Conservation (phyloP, 225 moss, liverwort and hornwort species). For the Antitrichia curtipendula region DNA sequence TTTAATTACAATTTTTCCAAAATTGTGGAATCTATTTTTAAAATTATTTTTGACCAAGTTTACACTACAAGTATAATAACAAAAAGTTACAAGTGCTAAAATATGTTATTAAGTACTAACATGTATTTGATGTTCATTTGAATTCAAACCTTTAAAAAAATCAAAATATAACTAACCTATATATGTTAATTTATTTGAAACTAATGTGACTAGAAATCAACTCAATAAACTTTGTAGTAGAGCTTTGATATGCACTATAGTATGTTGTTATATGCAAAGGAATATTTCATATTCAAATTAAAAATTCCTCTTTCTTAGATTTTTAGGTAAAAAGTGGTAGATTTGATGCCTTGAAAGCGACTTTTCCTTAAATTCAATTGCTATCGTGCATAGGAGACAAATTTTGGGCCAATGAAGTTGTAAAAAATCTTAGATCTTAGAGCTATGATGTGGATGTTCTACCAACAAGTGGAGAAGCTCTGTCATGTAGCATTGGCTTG, state of each 20-base stretch:
- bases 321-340: not conserved
- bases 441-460: not conserved
- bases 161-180: not conserved
- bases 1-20: too few species aligned
- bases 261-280: not conserved
- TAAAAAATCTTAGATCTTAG: too few species aligned
- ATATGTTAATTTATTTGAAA: not conserved
- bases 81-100: not conserved
- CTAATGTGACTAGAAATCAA: not conserved
- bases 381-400: rapidly evolving
- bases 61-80: too few species aligned
- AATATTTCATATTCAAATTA: not conserved
- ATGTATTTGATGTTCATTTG: not conserved
- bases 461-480: too few species aligned
- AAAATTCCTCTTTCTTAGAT: not conserved
- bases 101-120: not conserved
- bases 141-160: not conserved
- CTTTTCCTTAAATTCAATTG: too few species aligned
- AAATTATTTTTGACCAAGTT: rapidly evolving
- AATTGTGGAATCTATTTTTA: not conserved
- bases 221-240: not conserved
- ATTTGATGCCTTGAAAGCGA: not conserved
- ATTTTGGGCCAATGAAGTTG: not conserved
- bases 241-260: not conserved
- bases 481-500: not conserved